phyloP scores from a whole-genome alignment of 495 filamentous ascomycete species.

The Hypoxylon cercidicola region DNA sequence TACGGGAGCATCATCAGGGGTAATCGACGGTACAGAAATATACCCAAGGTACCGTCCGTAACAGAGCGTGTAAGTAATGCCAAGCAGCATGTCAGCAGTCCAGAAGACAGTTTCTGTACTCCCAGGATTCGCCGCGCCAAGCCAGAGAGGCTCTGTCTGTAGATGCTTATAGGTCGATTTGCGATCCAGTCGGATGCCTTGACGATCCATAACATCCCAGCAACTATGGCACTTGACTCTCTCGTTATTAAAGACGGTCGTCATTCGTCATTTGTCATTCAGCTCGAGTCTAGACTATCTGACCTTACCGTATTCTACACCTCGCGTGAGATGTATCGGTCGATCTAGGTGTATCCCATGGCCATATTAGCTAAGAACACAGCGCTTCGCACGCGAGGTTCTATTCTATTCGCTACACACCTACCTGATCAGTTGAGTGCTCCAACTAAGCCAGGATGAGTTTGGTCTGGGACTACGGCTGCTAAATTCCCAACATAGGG shows the following conservation, averaged over 20 bases:
- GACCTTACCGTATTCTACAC: slow-evolving; percentile 35
- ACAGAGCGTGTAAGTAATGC: slow-evolving; percentile 26
- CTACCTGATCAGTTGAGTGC: too few relatives aligned
- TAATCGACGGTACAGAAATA: slow-evolving; percentile 2
- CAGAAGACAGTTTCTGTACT: slow-evolving; percentile 10
- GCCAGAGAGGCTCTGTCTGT: slow-evolving; percentile 39
- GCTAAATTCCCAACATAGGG: too few relatives aligned
- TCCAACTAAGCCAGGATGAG: slow-evolving; percentile 17
- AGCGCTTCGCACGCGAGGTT: not conserved
- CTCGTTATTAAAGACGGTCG: slow-evolving; percentile 14
- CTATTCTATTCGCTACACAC: slow-evolving; percentile 1
- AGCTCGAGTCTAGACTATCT: slow-evolving; percentile 30
- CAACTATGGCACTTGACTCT: slow-evolving; percentile 27
- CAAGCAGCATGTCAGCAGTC: slow-evolving; percentile 37
- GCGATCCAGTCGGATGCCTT: slow-evolving; percentile 42
- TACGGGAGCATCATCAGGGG: slow-evolving; percentile 31
- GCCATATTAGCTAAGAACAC: slow-evolving; percentile 11
- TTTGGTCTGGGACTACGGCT: slow-evolving; percentile 12
- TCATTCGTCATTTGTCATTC: slow-evolving; percentile 18
- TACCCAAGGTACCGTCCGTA: not conserved
- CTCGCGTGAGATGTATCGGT: slow-evolving; percentile 11
- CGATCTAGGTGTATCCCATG: slow-evolving; percentile 19
- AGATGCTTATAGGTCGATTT: slow-evolving; percentile 34
- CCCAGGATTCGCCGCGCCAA: slow-evolving; percentile 34
- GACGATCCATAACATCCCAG: slow-evolving; percentile 28